Conservation (phyloP, 306 rosid genomes). For the Cucurbita argyrosperma region DNA sequence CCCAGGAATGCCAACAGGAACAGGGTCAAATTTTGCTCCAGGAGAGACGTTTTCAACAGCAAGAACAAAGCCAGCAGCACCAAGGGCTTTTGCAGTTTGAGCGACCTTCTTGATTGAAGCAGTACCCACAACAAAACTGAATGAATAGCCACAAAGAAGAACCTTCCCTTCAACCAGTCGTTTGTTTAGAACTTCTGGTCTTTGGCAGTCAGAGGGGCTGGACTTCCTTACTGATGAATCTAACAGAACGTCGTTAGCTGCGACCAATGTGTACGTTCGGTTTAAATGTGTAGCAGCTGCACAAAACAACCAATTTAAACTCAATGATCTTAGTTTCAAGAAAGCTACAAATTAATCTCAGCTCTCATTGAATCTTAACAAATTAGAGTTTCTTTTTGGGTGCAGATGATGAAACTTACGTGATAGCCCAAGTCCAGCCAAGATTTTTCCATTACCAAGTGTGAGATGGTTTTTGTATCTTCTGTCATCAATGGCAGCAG, state of each 20-base stretch:
- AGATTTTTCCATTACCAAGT: constrained; percentile 88
- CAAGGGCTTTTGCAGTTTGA: constrained; percentile 83
- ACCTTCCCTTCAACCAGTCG: constrained; percentile 79
- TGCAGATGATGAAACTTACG: constrained; percentile 44
- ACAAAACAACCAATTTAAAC: constrained; percentile 12
- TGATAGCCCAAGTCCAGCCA: constrained; percentile 89
- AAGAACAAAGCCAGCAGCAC: constrained; percentile 95
- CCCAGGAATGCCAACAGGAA: constrained; percentile 85
- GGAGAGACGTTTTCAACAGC: constrained; percentile 88
- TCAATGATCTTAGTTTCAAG: not conserved
- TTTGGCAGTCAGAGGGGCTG: constrained; percentile 94
- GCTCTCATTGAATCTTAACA: not conserved
- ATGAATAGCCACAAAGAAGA: constrained; percentile 98
- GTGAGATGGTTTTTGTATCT: constrained; percentile 84
- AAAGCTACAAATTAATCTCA: not conserved
- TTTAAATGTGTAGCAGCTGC: constrained; percentile 77
- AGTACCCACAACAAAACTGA: constrained; percentile 75
- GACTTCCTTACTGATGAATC: constrained; percentile 77
- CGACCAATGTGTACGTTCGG: constrained; percentile 65
- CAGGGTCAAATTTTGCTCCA: constrained; percentile 92
- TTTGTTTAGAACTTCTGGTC: constrained; percentile 80
- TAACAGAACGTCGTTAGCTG: constrained; percentile 81
- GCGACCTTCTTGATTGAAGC: constrained; percentile 84
- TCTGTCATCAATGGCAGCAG: constrained; percentile 98
- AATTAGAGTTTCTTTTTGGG: not conserved